Percentiles rank a stretch among this genome's conserved stretches.
Conservation (phyloP, 2,329 filamentous ascomycete genomes). For the Colletotrichum sp. region DNA sequence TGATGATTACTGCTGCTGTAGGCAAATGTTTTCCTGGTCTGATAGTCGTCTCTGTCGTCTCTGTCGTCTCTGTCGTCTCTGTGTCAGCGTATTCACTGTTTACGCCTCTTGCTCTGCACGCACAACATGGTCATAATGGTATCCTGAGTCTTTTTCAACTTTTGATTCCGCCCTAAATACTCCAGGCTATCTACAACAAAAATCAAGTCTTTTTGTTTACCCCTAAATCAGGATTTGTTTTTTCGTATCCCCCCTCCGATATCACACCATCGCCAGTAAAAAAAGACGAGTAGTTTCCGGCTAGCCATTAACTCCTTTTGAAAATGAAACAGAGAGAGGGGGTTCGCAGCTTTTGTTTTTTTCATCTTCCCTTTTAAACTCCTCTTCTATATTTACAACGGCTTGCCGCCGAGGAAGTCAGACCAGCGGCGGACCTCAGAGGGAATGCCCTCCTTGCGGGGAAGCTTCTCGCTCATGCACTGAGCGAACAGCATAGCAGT, state of each 20-base stretch:
- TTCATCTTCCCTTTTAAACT: background rate
- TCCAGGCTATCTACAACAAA: background rate
- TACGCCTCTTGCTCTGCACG: background rate
- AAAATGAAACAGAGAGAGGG: background rate
- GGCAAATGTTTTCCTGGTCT: background rate
- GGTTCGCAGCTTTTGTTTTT: background rate
- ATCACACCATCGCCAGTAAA: background rate
- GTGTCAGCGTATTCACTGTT: background rate
- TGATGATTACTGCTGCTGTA: background rate
- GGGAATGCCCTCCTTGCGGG: conserved; percentile 85
- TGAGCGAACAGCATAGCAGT: conserved; percentile 95
- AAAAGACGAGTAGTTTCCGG: conserved; percentile 5
- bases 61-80: background rate
- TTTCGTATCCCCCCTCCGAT: background rate
- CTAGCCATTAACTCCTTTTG: conserved; percentile 6
- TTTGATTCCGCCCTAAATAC: background rate
- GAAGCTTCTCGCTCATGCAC: conserved; percentile 97
- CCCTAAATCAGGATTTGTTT: background rate
- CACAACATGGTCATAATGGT: background rate
- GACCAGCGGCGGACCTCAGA: conserved; percentile 93
- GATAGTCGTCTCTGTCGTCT: background rate
- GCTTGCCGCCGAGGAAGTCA: conserved; percentile 90
- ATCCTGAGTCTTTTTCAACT: background rate
- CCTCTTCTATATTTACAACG: conserved; percentile 59
- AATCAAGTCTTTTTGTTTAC: background rate